Evolutionary conservation across 768 basidiomycete genomes (phyloP).

Genomic region (Suillus paluster): DNA sequence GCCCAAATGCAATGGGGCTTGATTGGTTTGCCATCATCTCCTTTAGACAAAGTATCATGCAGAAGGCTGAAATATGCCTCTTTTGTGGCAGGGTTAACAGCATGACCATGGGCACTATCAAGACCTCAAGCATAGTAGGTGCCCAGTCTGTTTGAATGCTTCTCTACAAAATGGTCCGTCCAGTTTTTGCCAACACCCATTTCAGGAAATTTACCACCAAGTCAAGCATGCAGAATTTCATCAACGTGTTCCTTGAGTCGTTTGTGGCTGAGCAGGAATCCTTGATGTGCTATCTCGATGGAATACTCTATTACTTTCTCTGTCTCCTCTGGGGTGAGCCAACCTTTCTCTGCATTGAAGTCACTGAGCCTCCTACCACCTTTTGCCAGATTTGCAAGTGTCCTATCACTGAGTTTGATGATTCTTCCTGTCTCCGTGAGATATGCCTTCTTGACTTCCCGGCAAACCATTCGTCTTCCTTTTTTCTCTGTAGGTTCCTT

Average conservation of each 20-base stretch:
- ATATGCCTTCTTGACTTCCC: slow-evolving; percentile 9
- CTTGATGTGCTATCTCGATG: slow-evolving; percentile 23
- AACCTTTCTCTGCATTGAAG: slow-evolving; percentile 30
- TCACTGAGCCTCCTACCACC: slow-evolving; percentile 36
- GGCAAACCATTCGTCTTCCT: slow-evolving; percentile 15
- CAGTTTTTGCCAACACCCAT: slow-evolving; percentile 42
- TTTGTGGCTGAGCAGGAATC: slow-evolving; percentile 40
- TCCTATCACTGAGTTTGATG: not conserved
- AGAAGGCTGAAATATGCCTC: slow-evolving; percentile 38
- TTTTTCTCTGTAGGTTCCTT: slow-evolving; percentile 6
- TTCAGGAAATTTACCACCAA: slow-evolving; percentile 34
- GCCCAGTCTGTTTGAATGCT: slow-evolving; percentile 33
- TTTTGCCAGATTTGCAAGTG: slow-evolving; percentile 26
- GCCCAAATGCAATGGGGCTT: slow-evolving; percentile 10
- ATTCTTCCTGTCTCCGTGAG: slow-evolving; percentile 11
- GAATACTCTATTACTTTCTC: slow-evolving; percentile 18
- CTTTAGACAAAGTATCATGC: slow-evolving; percentile 16
- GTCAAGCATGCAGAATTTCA: slow-evolving; percentile 28
- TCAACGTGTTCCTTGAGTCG: slow-evolving; percentile 40
- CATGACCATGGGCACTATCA: slow-evolving; percentile 37
- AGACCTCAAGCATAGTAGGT: slow-evolving; percentile 37
- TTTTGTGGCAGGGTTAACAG: slow-evolving; percentile 41
- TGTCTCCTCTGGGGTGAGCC: slow-evolving; percentile 4
- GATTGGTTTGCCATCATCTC: slow-evolving; percentile 6
- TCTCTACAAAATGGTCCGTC: slow-evolving; percentile 33